phyloP scores from a whole-genome alignment of 2,329 filamentous ascomycete genomes.

The Venturia asperata region DNA sequence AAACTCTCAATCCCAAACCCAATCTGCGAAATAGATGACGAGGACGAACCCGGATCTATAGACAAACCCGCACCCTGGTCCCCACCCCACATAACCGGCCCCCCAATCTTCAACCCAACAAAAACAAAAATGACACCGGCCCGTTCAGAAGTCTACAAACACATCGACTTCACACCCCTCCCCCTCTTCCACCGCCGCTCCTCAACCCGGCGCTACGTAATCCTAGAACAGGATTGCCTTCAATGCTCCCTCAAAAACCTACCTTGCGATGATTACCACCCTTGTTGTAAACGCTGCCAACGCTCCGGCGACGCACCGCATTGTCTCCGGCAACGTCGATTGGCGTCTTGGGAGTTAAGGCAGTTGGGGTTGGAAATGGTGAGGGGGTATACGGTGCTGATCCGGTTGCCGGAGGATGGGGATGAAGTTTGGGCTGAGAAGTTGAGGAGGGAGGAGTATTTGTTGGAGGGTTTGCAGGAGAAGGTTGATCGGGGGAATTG shows the following conservation, averaged over 20 bases:
- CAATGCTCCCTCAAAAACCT: constrained; percentile 19
- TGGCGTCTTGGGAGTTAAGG: constrained; percentile 5
- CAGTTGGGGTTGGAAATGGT: constrained; percentile 2
- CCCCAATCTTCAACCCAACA: constrained; percentile 6
- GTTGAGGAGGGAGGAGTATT: constrained; percentile 10
- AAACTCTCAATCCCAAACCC: background rate
- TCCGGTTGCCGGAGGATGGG: constrained; percentile 12
- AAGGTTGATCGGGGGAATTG: constrained; percentile 16
- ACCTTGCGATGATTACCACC: constrained; percentile 15
- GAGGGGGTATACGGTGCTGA: constrained; percentile 3
- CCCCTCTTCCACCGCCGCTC: constrained; percentile 2
- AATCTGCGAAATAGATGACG: background rate
- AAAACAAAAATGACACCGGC: background rate
- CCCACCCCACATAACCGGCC: background rate
- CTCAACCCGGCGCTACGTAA: background rate
- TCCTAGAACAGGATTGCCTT: constrained; percentile 19
- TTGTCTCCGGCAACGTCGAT: constrained; percentile 17
- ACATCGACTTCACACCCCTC: constrained; percentile 8
- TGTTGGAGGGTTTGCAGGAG: constrained; percentile 18
- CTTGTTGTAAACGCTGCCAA: constrained; percentile 17
- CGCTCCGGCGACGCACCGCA: constrained; percentile 16
- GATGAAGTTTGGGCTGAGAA: constrained; percentile 17
- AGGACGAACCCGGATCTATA: background rate
- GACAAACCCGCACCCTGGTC: background rate
- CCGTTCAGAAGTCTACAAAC: constrained; percentile 13